A percentile compares a stretch with the other conserved stretches of the same genome.
Evolutionary conservation across 2,329 filamentous ascomycete genomes (phyloP).

Genomic region (Verticillium alfalfae): DNA sequence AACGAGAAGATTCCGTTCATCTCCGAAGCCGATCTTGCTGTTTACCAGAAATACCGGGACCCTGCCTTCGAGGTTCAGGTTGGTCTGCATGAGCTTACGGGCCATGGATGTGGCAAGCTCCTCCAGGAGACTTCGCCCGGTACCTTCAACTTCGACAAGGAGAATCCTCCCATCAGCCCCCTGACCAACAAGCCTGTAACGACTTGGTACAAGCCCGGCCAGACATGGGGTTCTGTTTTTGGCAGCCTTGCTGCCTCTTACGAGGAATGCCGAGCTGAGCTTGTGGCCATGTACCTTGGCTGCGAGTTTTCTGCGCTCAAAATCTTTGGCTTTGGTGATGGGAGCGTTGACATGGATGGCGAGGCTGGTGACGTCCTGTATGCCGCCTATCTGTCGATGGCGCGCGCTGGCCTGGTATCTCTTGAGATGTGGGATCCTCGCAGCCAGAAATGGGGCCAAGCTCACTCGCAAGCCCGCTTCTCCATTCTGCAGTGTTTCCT

Average conservation of each 20-base stretch:
- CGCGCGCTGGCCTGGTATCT: constrained; percentile 80
- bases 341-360: constrained; percentile 63
- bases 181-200: constrained; percentile 71
- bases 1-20: constrained; percentile 94
- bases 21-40: constrained; percentile 64
- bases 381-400: constrained; percentile 86
- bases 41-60: constrained; percentile 81
- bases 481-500: constrained; percentile 83
- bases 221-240: constrained; percentile 93
- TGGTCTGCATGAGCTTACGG: constrained; percentile 82
- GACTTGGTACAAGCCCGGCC: constrained; percentile 89
- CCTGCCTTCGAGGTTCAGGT: constrained; percentile 92
- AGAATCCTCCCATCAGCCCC: constrained; percentile 76
- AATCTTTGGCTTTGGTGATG: constrained; percentile 88
- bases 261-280: constrained; percentile 91
- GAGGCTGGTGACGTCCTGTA: constrained; percentile 85
- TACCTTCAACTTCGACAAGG: constrained; percentile 80
- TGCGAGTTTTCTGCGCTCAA: constrained; percentile 85
- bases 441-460: constrained; percentile 84
- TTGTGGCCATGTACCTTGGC: constrained; percentile 84
- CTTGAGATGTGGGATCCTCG: constrained; percentile 95
- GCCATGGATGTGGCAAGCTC: constrained; percentile 90
- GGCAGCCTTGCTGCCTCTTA: constrained; percentile 82
- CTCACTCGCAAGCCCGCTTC: constrained; percentile 87
- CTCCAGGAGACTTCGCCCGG: constrained; percentile 82